Evolutionary conservation across 208 protist species (phyloP).

Genomic region (Hexamita inflata): DNA sequence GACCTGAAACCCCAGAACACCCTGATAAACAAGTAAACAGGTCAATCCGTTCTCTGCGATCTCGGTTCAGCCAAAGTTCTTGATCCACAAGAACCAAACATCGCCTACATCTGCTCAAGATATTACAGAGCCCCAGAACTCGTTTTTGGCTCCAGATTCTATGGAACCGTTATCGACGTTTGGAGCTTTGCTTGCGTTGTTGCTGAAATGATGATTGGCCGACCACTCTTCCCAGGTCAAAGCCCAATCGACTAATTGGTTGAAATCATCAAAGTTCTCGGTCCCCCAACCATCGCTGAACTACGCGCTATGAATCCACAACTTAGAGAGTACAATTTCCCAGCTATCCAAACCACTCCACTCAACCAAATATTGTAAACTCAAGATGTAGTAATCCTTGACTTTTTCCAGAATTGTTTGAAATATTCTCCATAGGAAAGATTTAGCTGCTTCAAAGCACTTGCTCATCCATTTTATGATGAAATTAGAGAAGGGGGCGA

Average conservation of each 20-base stretch:
- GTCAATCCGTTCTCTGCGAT: constrained; percentile 79
- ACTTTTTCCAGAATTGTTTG: constrained; percentile 23
- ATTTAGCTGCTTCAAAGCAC: not conserved
- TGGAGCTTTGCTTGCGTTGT: constrained; percentile 51
- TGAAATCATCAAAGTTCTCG: constrained; percentile 46
- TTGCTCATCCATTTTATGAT: constrained; percentile 31
- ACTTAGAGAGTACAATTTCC: constrained; percentile 62
- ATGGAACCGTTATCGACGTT: constrained; percentile 47
- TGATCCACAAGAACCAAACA: constrained; percentile 32
- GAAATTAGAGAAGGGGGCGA: not conserved
- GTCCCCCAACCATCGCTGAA: constrained; percentile 53
- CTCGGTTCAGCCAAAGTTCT: constrained; percentile 60
- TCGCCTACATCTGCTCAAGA: constrained; percentile 40
- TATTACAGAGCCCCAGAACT: constrained; percentile 57
- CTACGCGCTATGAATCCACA: constrained; percentile 73
- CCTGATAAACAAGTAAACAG: constrained; percentile 60
- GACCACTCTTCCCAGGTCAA: constrained; percentile 44
- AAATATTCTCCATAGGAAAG: constrained; percentile 29
- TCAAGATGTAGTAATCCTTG: not conserved
- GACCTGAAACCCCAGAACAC: constrained; percentile 48
- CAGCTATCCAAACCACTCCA: constrained; percentile 73
- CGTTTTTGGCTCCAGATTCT: constrained; percentile 43
- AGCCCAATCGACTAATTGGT: constrained; percentile 44
- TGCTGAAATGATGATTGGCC: constrained; percentile 46
- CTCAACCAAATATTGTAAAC: constrained; percentile 61